Evolutionary conservation across 2,329 filamentous ascomycete genomes (phyloP).

Genomic region (Microdochium nivale): DNA sequence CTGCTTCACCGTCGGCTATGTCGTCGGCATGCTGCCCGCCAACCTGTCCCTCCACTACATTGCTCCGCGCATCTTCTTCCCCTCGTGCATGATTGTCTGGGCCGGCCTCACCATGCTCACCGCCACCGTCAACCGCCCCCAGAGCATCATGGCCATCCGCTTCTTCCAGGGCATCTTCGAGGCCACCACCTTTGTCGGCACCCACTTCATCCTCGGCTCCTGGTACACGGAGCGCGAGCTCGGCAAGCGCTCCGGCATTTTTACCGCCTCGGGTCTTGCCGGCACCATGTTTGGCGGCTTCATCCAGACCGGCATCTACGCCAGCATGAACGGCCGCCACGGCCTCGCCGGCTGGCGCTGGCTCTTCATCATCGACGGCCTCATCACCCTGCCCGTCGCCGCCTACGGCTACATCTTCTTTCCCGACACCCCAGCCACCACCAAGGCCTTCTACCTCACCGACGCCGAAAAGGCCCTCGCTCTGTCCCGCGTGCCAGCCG

Average conservation of each 20-base stretch:
- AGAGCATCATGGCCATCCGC: constrained; percentile 27
- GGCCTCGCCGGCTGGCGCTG: constrained; percentile 48
- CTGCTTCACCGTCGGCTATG: constrained; percentile 24
- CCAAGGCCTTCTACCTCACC: constrained; percentile 27
- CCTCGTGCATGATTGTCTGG: constrained; percentile 23
- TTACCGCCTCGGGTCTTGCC: constrained; percentile 20
- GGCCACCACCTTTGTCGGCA: constrained; percentile 30
- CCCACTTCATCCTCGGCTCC: constrained; percentile 33
- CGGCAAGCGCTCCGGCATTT: constrained; percentile 36
- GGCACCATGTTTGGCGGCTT: constrained; percentile 35
- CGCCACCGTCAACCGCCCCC: constrained; percentile 18
- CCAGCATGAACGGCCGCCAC: constrained; percentile 34
- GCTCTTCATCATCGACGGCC: constrained; percentile 43
- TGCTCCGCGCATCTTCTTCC: constrained; percentile 23
- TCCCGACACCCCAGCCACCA: constrained; percentile 30
- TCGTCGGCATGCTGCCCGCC: constrained; percentile 24
- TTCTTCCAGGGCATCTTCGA: constrained; percentile 29
- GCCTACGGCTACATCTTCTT: constrained; percentile 35
- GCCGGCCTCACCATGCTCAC: constrained; percentile 23
- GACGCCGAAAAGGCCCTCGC: constrained; percentile 24
- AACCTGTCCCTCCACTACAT: constrained; percentile 27
- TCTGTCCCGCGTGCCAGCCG: constrained; percentile 26
- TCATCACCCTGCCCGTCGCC: constrained; percentile 43
- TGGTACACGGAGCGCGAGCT: constrained; percentile 33
- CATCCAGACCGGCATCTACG: constrained; percentile 43